A percentile compares a stretch with the other conserved stretches of the same genome.
Evolutionary conservation across 306 rosid species (phyloP).

Genomic region (Trichosanthes truncata): DNA sequence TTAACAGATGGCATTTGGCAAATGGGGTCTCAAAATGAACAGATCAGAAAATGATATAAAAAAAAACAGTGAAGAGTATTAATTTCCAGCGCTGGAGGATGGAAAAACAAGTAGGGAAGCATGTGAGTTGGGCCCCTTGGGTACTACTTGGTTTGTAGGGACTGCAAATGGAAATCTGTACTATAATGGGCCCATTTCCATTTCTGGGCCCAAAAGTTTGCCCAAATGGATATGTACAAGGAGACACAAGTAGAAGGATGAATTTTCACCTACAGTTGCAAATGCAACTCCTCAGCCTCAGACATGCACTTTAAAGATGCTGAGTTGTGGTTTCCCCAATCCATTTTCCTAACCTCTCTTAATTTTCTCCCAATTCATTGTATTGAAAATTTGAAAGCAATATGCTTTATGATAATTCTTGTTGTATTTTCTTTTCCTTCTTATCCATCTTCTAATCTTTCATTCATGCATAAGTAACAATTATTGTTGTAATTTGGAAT

Average conservation of each 20-base stretch:
- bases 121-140: conserved; percentile 1
- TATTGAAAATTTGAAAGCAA: not conserved
- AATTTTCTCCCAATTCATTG: not conserved
- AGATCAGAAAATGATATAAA: not conserved
- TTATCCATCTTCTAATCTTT: not conserved
- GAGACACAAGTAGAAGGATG: not conserved
- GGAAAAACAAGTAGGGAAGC: conserved; percentile 1
- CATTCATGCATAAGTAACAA: not conserved
- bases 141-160: not conserved
- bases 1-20: conserved; percentile 2
- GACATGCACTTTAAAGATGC: conserved; percentile 4
- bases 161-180: not conserved
- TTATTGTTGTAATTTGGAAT: not conserved
- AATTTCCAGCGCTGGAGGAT: not conserved
- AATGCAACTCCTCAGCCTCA: conserved; percentile 1
- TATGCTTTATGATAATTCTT: not conserved
- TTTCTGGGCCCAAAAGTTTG: conserved; percentile 3
- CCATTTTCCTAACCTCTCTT: not conserved
- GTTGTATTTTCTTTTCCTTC: not conserved
- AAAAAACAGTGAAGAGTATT: not conserved
- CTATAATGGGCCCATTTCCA: not conserved
- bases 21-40: conserved; percentile 3
- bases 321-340: conserved; percentile 2
- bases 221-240: not conserved
- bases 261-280: not conserved